Percentiles rank a stretch among this genome's conserved stretches.
phyloP scores from a whole-genome alignment of 306 rosid species.

The Senna tora region DNA sequence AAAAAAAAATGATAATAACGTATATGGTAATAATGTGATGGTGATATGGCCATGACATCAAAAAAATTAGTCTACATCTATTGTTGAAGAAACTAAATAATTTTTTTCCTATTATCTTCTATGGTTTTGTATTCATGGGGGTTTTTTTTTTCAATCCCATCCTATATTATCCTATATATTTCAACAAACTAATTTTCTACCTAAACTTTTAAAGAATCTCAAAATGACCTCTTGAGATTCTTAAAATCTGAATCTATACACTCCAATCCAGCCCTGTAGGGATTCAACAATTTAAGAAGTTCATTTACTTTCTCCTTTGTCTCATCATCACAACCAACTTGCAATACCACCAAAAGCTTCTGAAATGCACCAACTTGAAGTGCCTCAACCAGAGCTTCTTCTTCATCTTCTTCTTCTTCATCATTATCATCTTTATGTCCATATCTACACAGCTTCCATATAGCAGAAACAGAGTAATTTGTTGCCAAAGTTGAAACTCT shows the following conservation, averaged over 20 bases:
- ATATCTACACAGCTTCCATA: constrained; percentile 52
- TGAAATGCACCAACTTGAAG: constrained; percentile 65
- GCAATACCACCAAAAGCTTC: constrained; percentile 59
- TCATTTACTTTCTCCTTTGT: constrained; percentile 54
- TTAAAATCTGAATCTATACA: constrained; percentile 65
- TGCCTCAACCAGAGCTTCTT: constrained; percentile 47
- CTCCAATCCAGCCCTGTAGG: constrained; percentile 51
- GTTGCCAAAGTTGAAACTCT: constrained; percentile 53
- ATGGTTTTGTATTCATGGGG: too few relatives aligned
- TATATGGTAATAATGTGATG: too few relatives aligned
- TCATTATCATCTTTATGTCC: constrained; percentile 16
- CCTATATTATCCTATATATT: too few relatives aligned
- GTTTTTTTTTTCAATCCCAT: too few relatives aligned
- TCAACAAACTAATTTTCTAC: too few relatives aligned
- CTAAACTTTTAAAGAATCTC: neutral
- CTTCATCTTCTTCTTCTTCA: constrained; percentile 34
- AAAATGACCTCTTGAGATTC: constrained; percentile 51
- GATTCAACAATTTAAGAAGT: constrained; percentile 58
- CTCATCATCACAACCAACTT: constrained; percentile 49
- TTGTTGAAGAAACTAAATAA: too few relatives aligned
- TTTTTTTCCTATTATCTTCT: too few relatives aligned
- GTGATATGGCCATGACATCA: too few relatives aligned
- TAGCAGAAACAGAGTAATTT: constrained; percentile 41
- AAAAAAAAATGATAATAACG: too few relatives aligned
- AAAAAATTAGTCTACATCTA: too few relatives aligned